Evolutionary conservation across 2,329 filamentous ascomycete genomes (phyloP).

Genomic region (Helotiales sp.): DNA sequence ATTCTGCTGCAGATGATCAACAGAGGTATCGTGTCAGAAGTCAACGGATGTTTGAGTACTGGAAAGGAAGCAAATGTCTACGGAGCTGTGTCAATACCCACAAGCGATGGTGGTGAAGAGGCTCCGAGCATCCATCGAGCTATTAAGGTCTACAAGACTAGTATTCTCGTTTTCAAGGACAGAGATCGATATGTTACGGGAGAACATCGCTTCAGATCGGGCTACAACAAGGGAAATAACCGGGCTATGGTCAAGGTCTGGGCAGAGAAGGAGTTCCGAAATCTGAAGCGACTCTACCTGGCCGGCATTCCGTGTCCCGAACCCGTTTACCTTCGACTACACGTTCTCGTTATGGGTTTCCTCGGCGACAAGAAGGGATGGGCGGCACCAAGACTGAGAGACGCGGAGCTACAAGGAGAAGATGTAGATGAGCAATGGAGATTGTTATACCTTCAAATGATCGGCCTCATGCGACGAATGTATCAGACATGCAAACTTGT

Average conservation of each 20-base stretch:
- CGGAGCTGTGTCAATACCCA: conserved; percentile 73
- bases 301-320: conserved; percentile 91
- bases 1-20: conserved; percentile 97
- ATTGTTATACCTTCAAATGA: conserved; percentile 77
- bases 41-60: conserved; percentile 94
- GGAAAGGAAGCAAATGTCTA: conserved; percentile 99
- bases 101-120: conserved; percentile 55
- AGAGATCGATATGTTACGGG: conserved; percentile 94
- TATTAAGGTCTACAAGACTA: conserved; percentile 99
- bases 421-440: conserved; percentile 76
- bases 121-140: conserved; percentile 71
- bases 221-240: conserved; percentile 93
- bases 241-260: conserved; percentile 97
- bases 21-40: conserved; percentile 82
- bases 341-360: conserved; percentile 95
- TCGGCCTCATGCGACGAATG: conserved; percentile 89
- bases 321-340: conserved; percentile 85
- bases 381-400: conserved; percentile 85
- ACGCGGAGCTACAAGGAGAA: conserved; percentile 75
- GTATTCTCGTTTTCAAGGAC: conserved; percentile 97
- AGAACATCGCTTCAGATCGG: conserved; percentile 88
- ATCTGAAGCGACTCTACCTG: conserved; percentile 81
- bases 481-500: conserved; percentile 92
- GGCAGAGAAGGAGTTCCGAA: conserved; percentile 98
- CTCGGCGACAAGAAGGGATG: conserved; percentile 85